These are phyloP conservation scores for Amanita fuliginea DNA, from an alignment of 768 basidiomycete species.

Conservation along the genomic window DNA sequence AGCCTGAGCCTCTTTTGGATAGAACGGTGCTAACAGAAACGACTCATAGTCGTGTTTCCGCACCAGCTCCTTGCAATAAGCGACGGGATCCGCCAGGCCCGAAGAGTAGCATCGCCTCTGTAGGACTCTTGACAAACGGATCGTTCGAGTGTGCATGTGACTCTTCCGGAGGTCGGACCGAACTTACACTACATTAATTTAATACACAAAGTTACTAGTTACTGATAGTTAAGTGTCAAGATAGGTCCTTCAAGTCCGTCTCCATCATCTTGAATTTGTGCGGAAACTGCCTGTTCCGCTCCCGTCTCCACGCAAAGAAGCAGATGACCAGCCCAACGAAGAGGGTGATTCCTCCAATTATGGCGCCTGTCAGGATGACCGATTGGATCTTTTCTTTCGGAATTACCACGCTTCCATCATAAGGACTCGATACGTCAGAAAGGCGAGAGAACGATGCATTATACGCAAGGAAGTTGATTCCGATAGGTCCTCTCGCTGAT, in stretches of 20 bases:
- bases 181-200: too few species aligned
- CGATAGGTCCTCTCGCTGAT: slow-evolving; percentile 18
- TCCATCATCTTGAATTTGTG: neutral
- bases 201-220: too few species aligned
- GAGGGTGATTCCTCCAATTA: slow-evolving; percentile 10
- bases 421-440: slow-evolving; percentile 9
- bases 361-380: slow-evolving; percentile 10
- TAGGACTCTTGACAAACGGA: neutral
- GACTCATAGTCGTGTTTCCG: slow-evolving; percentile 78
- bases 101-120: slow-evolving; percentile 1
- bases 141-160: neutral
- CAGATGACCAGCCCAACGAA: slow-evolving; percentile 1
- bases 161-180: neutral
- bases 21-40: slow-evolving; percentile 60
- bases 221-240: neutral
- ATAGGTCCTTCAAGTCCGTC: neutral
- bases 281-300: neutral
- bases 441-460: slow-evolving; percentile 21
- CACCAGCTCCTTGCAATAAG: slow-evolving; percentile 64
- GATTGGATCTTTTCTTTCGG: neutral
- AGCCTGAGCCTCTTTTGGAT: slow-evolving; percentile 49
- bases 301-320: neutral
- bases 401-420: neutral
- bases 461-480: slow-evolving; percentile 30
- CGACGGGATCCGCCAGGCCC: slow-evolving; percentile 30